Conservation (phyloP, 169 alveolate species). For the Toxoplasma gondii region DNA sequence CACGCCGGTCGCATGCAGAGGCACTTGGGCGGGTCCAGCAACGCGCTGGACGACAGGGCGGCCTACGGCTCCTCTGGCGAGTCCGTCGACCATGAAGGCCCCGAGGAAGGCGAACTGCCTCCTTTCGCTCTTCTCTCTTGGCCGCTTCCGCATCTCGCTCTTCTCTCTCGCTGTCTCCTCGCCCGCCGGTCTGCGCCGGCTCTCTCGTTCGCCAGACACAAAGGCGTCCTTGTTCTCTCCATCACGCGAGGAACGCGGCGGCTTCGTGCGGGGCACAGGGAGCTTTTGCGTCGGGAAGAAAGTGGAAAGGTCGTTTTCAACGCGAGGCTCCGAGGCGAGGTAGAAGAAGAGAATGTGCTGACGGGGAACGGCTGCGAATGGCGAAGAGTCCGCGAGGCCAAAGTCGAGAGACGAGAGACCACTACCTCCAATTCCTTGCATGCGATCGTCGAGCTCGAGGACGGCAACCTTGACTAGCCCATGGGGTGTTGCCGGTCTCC, state of each 20-base stretch:
- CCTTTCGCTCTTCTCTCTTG: conserved; percentile 23
- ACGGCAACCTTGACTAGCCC: conserved; percentile 38
- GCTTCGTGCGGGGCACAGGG: too few relatives aligned
- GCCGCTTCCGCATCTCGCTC: conserved; percentile 8
- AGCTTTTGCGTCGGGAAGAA: not conserved
- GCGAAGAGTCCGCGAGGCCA: conserved; percentile 47
- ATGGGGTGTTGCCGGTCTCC: too few relatives aligned
- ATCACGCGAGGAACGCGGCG: too few relatives aligned
- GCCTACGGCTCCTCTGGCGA: conserved; percentile 52
- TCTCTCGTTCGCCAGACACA: too few relatives aligned
- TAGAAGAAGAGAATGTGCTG: conserved; percentile 52
- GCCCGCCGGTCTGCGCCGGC: not conserved
- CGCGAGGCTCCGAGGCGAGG: not conserved
- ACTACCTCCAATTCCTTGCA: not conserved
- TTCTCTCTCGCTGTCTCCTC: not conserved
- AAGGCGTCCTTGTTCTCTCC: too few relatives aligned
- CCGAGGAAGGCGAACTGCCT: conserved; percentile 21
- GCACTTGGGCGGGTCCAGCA: conserved; percentile 57
- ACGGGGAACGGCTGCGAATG: conserved; percentile 56
- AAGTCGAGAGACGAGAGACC: conserved; percentile 35
- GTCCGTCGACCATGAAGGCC: conserved; percentile 57
- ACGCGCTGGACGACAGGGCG: conserved; percentile 59
- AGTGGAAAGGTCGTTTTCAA: not conserved
- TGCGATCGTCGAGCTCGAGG: conserved; percentile 56
- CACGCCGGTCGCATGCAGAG: not conserved